Evolutionary conservation across 2,329 filamentous ascomycete species (phyloP).

Genomic region (Fusarium torreyae): DNA sequence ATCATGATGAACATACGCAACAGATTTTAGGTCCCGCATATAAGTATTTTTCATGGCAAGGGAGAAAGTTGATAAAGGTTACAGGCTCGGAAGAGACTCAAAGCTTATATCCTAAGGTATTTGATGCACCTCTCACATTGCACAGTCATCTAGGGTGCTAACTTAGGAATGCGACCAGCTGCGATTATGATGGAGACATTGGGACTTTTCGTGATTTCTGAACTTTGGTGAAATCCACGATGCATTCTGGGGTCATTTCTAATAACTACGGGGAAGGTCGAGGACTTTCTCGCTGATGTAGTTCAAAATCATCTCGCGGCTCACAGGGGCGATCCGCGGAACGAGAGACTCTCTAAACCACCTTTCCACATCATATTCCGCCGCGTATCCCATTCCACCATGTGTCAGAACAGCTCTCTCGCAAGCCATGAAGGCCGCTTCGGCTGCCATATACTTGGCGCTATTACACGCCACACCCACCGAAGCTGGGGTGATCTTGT

Average conservation of each 20-base stretch:
- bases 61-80: background rate
- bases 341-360: constrained; percentile 75
- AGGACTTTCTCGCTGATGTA: constrained; percentile 78
- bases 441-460: constrained; percentile 78
- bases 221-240: background rate
- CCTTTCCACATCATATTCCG: constrained; percentile 75
- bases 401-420: constrained; percentile 72
- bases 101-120: background rate
- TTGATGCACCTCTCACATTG: background rate
- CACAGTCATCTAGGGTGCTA: background rate
- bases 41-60: background rate
- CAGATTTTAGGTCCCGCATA: background rate
- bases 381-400: constrained; percentile 76
- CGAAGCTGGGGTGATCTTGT: too few species aligned
- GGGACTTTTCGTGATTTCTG: background rate
- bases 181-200: background rate
- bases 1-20: background rate
- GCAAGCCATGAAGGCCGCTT: constrained; percentile 74
- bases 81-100: background rate
- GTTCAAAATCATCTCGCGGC: constrained; percentile 82
- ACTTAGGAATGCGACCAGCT: too few species aligned
- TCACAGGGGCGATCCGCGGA: constrained; percentile 74
- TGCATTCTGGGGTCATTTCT: background rate
- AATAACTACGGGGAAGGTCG: constrained; percentile 77
- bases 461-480: constrained; percentile 77